Evolutionary conservation across 1,284 basidiomycete genomes (phyloP).

Genomic region (Naganishia sp.): DNA sequence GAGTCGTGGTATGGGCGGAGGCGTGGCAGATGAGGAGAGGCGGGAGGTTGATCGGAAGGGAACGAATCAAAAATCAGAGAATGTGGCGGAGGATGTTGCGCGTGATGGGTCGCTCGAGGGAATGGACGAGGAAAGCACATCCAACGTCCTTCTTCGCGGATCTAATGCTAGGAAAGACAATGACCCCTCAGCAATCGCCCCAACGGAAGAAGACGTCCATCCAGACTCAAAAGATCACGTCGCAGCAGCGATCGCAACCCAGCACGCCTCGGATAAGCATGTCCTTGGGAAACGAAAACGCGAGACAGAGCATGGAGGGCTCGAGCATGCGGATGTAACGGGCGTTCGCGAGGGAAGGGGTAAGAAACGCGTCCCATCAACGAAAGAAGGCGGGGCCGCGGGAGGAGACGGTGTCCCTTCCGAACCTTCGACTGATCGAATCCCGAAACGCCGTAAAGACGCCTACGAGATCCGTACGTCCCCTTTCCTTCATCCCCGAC

Average conservation of each 20-base stretch:
- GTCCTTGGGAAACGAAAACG: neutral
- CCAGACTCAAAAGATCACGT: conserved; percentile 9
- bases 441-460: conserved; percentile 23
- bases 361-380: conserved; percentile 19
- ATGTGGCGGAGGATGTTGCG: conserved; percentile 4
- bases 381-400: conserved; percentile 24
- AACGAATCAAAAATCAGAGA: conserved; percentile 2
- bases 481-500: neutral
- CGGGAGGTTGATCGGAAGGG: conserved; percentile 10
- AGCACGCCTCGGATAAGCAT: conserved; percentile 4
- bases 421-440: neutral
- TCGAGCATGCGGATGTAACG: neutral
- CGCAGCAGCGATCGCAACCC: conserved; percentile 3
- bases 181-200: conserved; percentile 2
- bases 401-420: neutral
- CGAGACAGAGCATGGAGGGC: neutral
- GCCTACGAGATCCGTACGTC: conserved; percentile 35
- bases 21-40: conserved; percentile 6
- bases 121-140: neutral
- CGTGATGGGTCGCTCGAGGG: neutral
- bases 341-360: conserved; percentile 2
- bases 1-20: neutral
- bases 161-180: neutral
- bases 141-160: conserved; percentile 11
- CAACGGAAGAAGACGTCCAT: conserved; percentile 29